A percentile compares a stretch with the other conserved stretches of the same genome.
phyloP scores from a whole-genome alignment of 345 rosid species.

The Microcos paniculata region DNA sequence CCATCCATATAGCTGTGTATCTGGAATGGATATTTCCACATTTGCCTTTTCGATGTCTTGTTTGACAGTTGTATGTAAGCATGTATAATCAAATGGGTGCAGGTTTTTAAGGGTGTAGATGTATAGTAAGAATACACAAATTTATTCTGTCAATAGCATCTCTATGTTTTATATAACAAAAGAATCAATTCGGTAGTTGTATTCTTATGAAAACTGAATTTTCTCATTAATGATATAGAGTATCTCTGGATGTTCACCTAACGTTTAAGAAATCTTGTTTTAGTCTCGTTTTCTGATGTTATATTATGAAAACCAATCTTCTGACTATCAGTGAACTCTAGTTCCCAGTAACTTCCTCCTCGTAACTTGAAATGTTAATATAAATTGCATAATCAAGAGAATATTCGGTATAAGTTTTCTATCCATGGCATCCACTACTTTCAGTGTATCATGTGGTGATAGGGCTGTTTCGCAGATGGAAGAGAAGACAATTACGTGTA shows the following conservation, averaged over 20 bases:
- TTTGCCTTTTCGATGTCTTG: too few relatives aligned
- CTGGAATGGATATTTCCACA: neutral
- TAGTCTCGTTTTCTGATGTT: neutral
- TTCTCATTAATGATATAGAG: neutral
- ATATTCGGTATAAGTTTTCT: neutral
- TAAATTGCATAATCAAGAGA: neutral
- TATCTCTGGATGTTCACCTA: neutral
- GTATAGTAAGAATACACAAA: neutral
- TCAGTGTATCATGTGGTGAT: neutral
- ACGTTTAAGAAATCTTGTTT: too few relatives aligned
- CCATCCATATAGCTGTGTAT: neutral
- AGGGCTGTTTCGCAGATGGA: constrained; percentile 58
- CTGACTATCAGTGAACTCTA: neutral
- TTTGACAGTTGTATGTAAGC: neutral
- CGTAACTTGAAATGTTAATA: neutral
- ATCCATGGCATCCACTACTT: neutral
- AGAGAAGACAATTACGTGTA: constrained; percentile 67
- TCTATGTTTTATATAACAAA: neutral
- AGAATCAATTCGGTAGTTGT: neutral
- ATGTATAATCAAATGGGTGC: neutral
- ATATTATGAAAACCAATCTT: neutral
- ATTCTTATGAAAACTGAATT: neutral
- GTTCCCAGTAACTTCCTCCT: neutral
- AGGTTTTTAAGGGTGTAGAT: neutral
- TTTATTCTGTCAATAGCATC: neutral